Conservation (phyloP, 768 basidiomycete genomes). For the Boletus fagicola region DNA sequence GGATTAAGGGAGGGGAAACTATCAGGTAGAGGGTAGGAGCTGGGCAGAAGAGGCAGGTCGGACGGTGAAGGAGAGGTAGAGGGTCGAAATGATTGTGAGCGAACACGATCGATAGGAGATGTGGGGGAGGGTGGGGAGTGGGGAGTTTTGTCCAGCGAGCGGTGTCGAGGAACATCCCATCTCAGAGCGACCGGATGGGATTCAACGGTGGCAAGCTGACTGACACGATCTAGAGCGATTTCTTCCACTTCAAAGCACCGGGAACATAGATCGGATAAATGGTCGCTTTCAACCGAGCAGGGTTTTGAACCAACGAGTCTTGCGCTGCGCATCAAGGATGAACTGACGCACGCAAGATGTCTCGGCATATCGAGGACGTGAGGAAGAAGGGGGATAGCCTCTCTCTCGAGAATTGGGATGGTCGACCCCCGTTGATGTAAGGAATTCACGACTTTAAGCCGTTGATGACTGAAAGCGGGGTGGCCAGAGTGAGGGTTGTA, state of each 20-base stretch:
- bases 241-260: constrained; percentile 72
- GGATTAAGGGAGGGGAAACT: constrained; percentile 1
- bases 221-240: constrained; percentile 63
- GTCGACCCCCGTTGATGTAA: constrained; percentile 55
- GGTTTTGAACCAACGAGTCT: constrained; percentile 43
- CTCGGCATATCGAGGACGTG: constrained; percentile 75
- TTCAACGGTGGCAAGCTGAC: constrained; percentile 44
- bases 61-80: constrained; percentile 48
- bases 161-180: constrained; percentile 18
- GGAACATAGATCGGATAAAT: constrained; percentile 55
- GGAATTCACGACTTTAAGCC: constrained; percentile 51
- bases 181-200: constrained; percentile 11
- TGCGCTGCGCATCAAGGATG: constrained; percentile 66
- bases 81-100: constrained; percentile 38
- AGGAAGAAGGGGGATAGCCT: constrained; percentile 71
- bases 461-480: constrained; percentile 45
- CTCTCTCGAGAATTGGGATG: constrained; percentile 60
- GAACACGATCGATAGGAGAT: constrained; percentile 15
- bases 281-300: constrained; percentile 31
- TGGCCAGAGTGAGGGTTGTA: constrained; percentile 28
- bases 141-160: neutral
- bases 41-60: constrained; percentile 15
- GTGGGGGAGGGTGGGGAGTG: constrained; percentile 23
- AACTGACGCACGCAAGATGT: constrained; percentile 73
- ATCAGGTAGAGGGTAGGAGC: constrained; percentile 1